Percentiles rank a stretch among this genome's conserved stretches.
phyloP scores from a whole-genome alignment of 495 filamentous ascomycete genomes.

The Neurospora cerealis region DNA sequence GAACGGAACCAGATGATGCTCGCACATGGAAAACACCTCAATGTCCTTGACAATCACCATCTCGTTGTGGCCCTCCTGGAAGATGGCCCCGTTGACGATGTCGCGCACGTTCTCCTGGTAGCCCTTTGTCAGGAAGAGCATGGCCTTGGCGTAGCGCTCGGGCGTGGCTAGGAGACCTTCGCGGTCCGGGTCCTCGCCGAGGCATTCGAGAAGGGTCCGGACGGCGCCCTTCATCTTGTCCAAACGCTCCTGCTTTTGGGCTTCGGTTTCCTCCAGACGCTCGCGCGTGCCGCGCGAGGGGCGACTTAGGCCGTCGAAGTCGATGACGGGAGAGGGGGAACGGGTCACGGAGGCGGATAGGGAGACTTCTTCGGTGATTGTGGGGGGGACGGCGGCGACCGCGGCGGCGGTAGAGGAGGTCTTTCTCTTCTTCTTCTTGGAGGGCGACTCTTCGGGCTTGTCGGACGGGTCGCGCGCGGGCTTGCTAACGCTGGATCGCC shows the following conservation, averaged over 20 bases:
- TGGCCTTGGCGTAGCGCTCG: slow-evolving; percentile 85
- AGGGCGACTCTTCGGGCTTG: slow-evolving; percentile 40
- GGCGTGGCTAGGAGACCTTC: slow-evolving; percentile 85
- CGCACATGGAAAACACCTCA: slow-evolving; percentile 89
- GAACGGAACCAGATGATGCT: slow-evolving; percentile 96
- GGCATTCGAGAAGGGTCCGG: slow-evolving; percentile 83
- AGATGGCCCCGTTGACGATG: slow-evolving; percentile 90
- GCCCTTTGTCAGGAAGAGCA: slow-evolving; percentile 98
- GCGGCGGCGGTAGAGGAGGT: slow-evolving; percentile 10
- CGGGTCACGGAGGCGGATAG: slow-evolving; percentile 18
- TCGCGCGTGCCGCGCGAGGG: slow-evolving; percentile 69
- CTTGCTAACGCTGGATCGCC: slow-evolving; percentile 48
- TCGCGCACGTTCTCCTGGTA: slow-evolving; percentile 93
- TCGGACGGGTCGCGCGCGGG: slow-evolving; percentile 67
- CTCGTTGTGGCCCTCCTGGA: slow-evolving; percentile 95
- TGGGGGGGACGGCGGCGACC: slow-evolving; percentile 12
- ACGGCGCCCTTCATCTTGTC: slow-evolving; percentile 77
- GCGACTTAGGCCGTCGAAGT: slow-evolving; percentile 66
- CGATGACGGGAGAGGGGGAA: slow-evolving; percentile 54
- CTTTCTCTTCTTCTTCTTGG: slow-evolving; percentile 30
- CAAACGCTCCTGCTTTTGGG: slow-evolving; percentile 60
- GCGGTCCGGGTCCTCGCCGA: slow-evolving; percentile 89
- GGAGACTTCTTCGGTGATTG: slow-evolving; percentile 1
- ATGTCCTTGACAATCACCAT: slow-evolving; percentile 97
- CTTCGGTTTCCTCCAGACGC: slow-evolving; percentile 66